phyloP scores from a whole-genome alignment of 202 grass and related monocot species.

The Setaria italica region DNA sequence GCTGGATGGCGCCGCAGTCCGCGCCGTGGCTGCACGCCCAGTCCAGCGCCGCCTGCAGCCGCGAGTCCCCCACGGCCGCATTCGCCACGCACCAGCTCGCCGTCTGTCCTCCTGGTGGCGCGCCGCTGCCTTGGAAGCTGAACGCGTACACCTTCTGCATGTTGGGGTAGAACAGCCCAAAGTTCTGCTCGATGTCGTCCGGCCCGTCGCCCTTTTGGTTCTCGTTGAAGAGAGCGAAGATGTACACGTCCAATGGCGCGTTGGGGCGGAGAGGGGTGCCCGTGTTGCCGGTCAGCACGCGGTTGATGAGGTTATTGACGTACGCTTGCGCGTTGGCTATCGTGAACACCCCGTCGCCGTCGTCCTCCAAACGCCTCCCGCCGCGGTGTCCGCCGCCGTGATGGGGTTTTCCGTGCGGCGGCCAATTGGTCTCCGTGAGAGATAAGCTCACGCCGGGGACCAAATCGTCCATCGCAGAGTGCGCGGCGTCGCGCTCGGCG shows the following conservation, averaged over 20 bases:
- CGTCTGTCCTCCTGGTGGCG: too few species aligned
- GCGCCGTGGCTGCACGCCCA: constrained; percentile 42
- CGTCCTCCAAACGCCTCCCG: not conserved
- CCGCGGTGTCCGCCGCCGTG: too few species aligned
- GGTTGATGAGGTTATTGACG: not conserved
- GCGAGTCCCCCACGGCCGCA: not conserved
- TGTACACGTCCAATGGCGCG: not conserved
- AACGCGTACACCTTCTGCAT: constrained; percentile 58
- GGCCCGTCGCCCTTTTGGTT: not conserved
- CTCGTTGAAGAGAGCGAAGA: not conserved
- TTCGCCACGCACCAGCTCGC: constrained; percentile 17
- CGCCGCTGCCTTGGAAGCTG: constrained; percentile 19
- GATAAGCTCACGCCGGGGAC: not conserved
- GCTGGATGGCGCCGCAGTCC: constrained; percentile 30
- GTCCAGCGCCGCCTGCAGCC: constrained; percentile 37
- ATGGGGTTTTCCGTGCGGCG: too few species aligned
- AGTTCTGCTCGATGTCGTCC: not conserved
- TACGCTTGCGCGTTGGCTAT: not conserved
- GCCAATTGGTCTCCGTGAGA: not conserved
- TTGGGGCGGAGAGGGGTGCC: not conserved
- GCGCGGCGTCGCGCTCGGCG: not conserved
- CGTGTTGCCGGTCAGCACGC: not conserved
- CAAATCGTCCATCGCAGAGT: not conserved
- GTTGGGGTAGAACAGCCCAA: not conserved
- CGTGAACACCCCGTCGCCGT: not conserved